A percentile compares a stretch with the other conserved stretches of the same genome.
phyloP scores from a whole-genome alignment of 139 green algal genomes.

The Chlorella sp. region DNA sequence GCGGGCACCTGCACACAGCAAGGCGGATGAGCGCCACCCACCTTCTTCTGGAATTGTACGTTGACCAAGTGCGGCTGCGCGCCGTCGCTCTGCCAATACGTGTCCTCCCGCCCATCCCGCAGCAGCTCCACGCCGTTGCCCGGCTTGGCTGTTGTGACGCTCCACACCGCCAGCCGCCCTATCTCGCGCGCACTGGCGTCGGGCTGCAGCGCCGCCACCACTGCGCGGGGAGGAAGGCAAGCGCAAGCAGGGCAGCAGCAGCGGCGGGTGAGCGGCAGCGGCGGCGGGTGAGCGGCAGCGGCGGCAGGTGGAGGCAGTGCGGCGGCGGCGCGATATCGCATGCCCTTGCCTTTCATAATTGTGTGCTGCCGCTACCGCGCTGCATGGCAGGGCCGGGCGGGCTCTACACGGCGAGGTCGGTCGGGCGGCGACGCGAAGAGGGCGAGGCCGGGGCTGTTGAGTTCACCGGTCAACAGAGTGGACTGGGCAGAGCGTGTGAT shows the following conservation, averaged over 20 bases:
- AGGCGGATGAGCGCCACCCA: too few relatives aligned
- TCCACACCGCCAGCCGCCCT: slow-evolving; percentile 90
- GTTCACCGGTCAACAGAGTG: too few relatives aligned
- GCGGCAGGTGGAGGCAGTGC: background rate
- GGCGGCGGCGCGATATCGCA: background rate
- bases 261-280: background rate
- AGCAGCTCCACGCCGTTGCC: slow-evolving; percentile 97
- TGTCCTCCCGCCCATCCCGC: slow-evolving; percentile 90
- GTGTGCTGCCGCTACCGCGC: too few relatives aligned
- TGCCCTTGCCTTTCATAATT: too few relatives aligned
- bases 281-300: background rate
- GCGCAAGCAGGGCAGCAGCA: background rate
- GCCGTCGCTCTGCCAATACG: slow-evolving; percentile 97
- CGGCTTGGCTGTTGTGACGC: slow-evolving; percentile 93
- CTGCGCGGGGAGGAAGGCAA: background rate
- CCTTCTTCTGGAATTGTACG: slow-evolving; percentile 92
- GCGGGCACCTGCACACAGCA: too few relatives aligned
- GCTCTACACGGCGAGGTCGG: too few relatives aligned
- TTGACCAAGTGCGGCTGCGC: slow-evolving; percentile 94
- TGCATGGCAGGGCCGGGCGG: too few relatives aligned
- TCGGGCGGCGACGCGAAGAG: too few relatives aligned
- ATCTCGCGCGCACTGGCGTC: slow-evolving; percentile 71
- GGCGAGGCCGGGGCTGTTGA: too few relatives aligned
- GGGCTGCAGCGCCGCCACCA: slow-evolving; percentile 15
- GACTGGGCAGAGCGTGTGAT: too few relatives aligned